Base-by-base conservation (phyloP, 208 protist genomes). In the Lotmaria passim region DNA sequence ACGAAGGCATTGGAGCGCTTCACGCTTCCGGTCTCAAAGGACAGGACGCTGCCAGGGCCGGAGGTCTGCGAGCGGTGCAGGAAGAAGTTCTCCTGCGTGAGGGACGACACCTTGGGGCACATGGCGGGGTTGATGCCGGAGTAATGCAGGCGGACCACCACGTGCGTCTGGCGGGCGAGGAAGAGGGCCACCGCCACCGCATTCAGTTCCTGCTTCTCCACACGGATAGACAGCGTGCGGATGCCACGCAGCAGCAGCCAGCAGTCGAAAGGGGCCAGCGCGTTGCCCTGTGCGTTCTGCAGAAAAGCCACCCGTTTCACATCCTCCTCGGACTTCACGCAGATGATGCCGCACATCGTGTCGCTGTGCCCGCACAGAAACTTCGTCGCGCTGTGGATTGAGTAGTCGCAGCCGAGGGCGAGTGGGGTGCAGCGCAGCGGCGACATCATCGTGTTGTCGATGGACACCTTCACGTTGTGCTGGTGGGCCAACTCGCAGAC, bases 361-460 rank as follows among this genome's bases (percentile, higher is more conserved):
- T 98, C 97, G 62, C 84, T 94, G 84, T 99, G 97, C 38, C 98
- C 98, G 79, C 96, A 98, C 23, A 98, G 85, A 52, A 97, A 99
- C 83, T 99, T 99, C 51, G 96, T 99, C 6, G 93, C 90, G 44
- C 91, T 98, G 84, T 99, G 97, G 24, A 98, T 72, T 15, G 94
- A 93, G 65, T 98, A 92, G 71, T 99, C 97, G 52, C 95, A 98
- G 68, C 98, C 98, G 3, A 98, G 80, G 30, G 89, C 73, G 14
- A 98, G 82, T 44, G 97, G 96, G n/a, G 86, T 87, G 77, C 97
- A 97, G 73, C 98, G 95, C 73, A 98, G 89, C 48, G 97, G 94
- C 11, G 96, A 97, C 87, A 98, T 93, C 80, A 99, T 99, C 10
- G 98, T 99, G 79, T 96, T 98, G 70, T 99, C 98, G 30, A 98